Evolutionary conservation across 202 grass and related monocot genomes (phyloP).

Genomic region (Schoenoplectus triqueter): DNA sequence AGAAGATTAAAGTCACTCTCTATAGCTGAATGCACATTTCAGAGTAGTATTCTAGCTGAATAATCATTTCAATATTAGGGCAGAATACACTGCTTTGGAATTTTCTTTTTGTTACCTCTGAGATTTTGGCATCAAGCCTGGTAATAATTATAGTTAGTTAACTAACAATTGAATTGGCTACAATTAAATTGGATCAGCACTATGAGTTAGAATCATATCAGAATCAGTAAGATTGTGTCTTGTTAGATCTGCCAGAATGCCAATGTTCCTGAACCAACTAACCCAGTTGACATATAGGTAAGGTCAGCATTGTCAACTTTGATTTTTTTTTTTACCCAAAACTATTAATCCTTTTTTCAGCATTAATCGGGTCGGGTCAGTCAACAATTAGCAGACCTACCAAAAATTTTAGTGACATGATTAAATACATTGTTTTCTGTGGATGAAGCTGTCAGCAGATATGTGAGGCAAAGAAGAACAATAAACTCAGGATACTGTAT

Average conservation of each 20-base stretch:
- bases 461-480: conserved; percentile 71
- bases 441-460: conserved; percentile 54
- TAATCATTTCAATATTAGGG: background rate
- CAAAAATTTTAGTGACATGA: background rate
- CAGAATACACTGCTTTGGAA: background rate
- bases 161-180: background rate
- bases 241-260: background rate
- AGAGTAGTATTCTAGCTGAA: conserved; percentile 19
- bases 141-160: background rate
- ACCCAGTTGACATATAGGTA: background rate
- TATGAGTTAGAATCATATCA: background rate
- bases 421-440: conserved; percentile 40
- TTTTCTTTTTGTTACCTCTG: background rate
- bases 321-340: background rate
- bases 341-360: background rate
- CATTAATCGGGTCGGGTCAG: background rate
- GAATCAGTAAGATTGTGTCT: background rate
- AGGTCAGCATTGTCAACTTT: background rate
- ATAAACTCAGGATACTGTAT: conserved; percentile 70
- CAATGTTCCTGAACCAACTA: conserved; percentile 10
- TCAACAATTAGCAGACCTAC: background rate
- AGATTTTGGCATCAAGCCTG: background rate
- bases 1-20: background rate
- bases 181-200: background rate
- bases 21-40: background rate